Base-by-base conservation (phyloP, 306 rosid species). In the Citrullus colocynthis region DNA sequence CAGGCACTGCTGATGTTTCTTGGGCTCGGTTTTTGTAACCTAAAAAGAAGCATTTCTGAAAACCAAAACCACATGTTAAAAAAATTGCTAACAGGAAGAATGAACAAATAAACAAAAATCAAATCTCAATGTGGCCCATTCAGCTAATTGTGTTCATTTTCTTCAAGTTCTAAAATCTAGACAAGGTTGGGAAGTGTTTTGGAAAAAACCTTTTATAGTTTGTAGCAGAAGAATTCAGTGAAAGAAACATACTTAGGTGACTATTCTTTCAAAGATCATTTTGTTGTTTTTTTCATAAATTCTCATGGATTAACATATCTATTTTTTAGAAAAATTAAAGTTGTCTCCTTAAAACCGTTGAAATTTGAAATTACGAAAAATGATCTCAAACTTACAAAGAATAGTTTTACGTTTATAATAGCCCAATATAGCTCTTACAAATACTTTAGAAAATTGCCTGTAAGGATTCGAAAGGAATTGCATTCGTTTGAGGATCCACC, bases 21-120 rank as follows among this genome's bases (percentile, higher is more conserved):
- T 59, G 72, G 59, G 60, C 83, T 73, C 80, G 85, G 67, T 75
- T 88, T 51, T 85, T 79, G 77, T 65, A 80, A 70, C 20, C 74
- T 73, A 88, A 77, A 82, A 81, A 24, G 74, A 95, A 87, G 84
- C 91, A 84, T 85, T 74, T 82, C 98, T 94, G 93, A 75, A 24
- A 88, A 81, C 61, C 39, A 69, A 77, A 77, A 54, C 65, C 54
- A 75, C 59, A 36, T 13, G 59, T 85, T 20, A 83, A 69, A 49
- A 20, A 79, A 39, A 69, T 36, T 62, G 9, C 28, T 42, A 28
- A 60, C 42, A 60, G 17, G 13, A 48, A 39, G 4, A 9, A 59
- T 48, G 41, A 60, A 44, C 44, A 7, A 72, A 44, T 49, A 14
- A 49, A 72, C 17, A 24, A 72, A 21, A 71, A 14, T 24, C 55